Evolutionary conservation across 768 basidiomycete genomes (phyloP).

Genomic region (Roridomyces roridus): DNA sequence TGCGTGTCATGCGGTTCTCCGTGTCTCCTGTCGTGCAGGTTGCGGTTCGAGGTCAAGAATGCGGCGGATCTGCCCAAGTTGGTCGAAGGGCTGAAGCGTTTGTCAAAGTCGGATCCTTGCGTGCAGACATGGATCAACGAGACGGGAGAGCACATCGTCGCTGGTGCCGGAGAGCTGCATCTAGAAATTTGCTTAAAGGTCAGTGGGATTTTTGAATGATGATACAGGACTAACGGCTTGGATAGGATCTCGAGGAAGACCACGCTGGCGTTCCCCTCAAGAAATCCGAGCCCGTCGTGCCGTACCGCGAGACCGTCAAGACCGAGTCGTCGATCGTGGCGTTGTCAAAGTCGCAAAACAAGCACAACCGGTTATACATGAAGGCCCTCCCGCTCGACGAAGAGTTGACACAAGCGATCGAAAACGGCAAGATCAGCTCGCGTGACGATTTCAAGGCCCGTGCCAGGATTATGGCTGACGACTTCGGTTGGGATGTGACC

Average conservation of each 20-base stretch:
- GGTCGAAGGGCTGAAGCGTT: slow-evolving; percentile 99
- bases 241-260: slow-evolving; percentile 96
- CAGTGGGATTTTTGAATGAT: slow-evolving; percentile 12
- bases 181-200: slow-evolving; percentile 99
- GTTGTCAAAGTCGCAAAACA: slow-evolving; percentile 99
- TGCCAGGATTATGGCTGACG: slow-evolving; percentile 95
- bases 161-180: slow-evolving; percentile 98
- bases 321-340: slow-evolving; percentile 95
- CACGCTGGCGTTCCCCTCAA: slow-evolving; percentile 99
- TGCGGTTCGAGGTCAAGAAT: slow-evolving; percentile 99
- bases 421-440: slow-evolving; percentile 80
- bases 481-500: slow-evolving; percentile 98
- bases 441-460: slow-evolving; percentile 99
- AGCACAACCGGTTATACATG: slow-evolving; percentile 98
- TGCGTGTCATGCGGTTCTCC: slow-evolving; percentile 99
- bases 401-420: slow-evolving; percentile 93
- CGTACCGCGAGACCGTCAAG: slow-evolving; percentile 97
- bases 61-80: slow-evolving; percentile 98
- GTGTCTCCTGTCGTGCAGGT: slow-evolving; percentile 99
- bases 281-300: slow-evolving; percentile 97
- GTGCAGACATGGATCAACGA: slow-evolving; percentile 94
- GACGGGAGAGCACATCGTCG: slow-evolving; percentile 97
- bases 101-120: slow-evolving; percentile 99
- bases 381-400: slow-evolving; percentile 95
- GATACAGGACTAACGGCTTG: slow-evolving; percentile 4